Percentiles rank a stretch among this genome's conserved stretches.
phyloP scores from a whole-genome alignment of 2,329 filamentous ascomycete species.

The Penicillium sp. region DNA sequence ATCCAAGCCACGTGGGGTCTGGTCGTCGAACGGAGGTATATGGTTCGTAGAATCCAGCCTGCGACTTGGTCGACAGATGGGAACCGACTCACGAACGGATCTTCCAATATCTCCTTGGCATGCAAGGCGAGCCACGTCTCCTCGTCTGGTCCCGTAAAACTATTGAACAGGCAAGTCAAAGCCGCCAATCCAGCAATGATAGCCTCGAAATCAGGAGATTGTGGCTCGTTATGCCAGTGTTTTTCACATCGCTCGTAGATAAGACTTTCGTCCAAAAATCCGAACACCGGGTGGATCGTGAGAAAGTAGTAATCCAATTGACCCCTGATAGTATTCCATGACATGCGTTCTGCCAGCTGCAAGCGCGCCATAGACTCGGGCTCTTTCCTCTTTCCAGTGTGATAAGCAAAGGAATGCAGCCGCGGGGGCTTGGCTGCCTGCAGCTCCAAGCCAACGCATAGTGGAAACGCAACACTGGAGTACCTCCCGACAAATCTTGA shows the following conservation, averaged over 20 bases:
- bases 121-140: constrained; percentile 32
- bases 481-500: constrained; percentile 32
- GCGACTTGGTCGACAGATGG: constrained; percentile 29
- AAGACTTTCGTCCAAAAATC: constrained; percentile 30
- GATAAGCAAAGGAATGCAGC: constrained; percentile 41
- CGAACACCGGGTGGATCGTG: constrained; percentile 35
- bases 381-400: constrained; percentile 34
- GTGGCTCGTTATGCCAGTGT: constrained; percentile 31
- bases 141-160: constrained; percentile 14
- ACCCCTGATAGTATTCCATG: constrained; percentile 25
- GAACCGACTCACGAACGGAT: constrained; percentile 25
- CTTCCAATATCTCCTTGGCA: constrained; percentile 49
- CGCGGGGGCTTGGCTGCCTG: constrained; percentile 35
- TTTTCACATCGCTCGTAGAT: constrained; percentile 24
- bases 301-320: constrained; percentile 32
- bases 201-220: constrained; percentile 34
- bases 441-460: constrained; percentile 33
- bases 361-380: constrained; percentile 21
- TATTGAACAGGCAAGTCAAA: constrained; percentile 36
- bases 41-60: constrained; percentile 53
- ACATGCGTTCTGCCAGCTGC: constrained; percentile 24
- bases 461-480: constrained; percentile 36
- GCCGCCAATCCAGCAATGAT: constrained; percentile 33
- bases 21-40: constrained; percentile 53
- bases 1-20: constrained; percentile 57